Percentiles rank a stretch among this genome's conserved stretches.
Conservation (phyloP, 73 alveolate species). For the Paramecium caudatum region DNA sequence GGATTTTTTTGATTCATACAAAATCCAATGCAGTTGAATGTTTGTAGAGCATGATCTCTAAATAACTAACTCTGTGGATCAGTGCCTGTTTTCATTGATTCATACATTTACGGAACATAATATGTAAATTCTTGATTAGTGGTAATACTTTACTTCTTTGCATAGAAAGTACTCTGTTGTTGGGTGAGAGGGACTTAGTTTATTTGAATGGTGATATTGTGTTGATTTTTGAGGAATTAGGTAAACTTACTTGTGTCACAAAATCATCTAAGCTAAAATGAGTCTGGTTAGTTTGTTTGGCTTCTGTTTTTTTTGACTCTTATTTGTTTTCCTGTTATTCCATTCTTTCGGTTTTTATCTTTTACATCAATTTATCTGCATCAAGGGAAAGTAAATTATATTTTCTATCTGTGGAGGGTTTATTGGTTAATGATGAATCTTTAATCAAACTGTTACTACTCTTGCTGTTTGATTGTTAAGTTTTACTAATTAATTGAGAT, state of each 20-base stretch:
- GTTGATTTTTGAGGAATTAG: neutral
- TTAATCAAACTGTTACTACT: neutral
- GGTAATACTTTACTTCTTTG: neutral
- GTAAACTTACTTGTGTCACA: neutral
- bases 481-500: neutral
- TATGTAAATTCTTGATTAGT: slow-evolving; percentile 10
- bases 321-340: neutral
- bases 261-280: slow-evolving; percentile 33
- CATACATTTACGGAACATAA: neutral
- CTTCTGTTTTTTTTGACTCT: neutral
- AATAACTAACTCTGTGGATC: neutral
- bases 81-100: neutral
- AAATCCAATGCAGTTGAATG: slow-evolving; percentile 32
- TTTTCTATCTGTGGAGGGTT: slow-evolving; percentile 52
- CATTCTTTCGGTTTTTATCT: neutral
- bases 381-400: slow-evolving; percentile 39
- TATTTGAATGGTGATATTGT: neutral
- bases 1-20: slow-evolving; percentile 19
- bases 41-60: slow-evolving; percentile 56
- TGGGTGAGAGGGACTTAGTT: slow-evolving; percentile 34
- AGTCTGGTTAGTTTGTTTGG: neutral
- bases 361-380: neutral
- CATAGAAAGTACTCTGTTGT: neutral
- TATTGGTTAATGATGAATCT: neutral
- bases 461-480: neutral